phyloP scores from a whole-genome alignment of 371 early-diverging fungal genomes.

The Circinella minor region DNA sequence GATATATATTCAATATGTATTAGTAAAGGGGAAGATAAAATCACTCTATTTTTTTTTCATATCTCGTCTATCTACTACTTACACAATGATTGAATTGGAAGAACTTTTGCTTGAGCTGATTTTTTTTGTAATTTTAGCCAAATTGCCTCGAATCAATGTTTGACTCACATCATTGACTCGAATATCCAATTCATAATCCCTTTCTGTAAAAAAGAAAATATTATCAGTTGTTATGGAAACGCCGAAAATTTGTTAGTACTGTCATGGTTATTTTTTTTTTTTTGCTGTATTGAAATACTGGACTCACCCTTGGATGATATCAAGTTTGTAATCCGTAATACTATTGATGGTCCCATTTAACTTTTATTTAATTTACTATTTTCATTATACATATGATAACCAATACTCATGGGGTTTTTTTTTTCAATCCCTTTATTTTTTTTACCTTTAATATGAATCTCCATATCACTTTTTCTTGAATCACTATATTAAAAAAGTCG shows the following conservation, averaged over 20 bases:
- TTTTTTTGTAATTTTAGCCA: constrained; percentile 12
- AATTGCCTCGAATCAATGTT: constrained; percentile 13
- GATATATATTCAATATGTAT: too few species aligned
- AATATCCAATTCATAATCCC: constrained; percentile 17
- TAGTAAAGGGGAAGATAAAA: too few species aligned
- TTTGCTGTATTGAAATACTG: background rate
- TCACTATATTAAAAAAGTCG: background rate
- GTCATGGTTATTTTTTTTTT: background rate
- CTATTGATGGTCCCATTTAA: constrained; percentile 3
- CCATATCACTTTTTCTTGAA: background rate
- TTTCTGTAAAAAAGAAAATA: background rate
- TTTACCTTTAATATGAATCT: constrained; percentile 1
- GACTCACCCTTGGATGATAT: constrained; percentile 21
- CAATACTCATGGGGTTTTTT: background rate
- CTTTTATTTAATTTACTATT: too few species aligned
- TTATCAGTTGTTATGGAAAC: too few species aligned
- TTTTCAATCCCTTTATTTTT: background rate
- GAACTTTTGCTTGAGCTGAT: constrained; percentile 9
- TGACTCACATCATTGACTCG: constrained; percentile 20
- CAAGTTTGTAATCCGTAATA: constrained; percentile 21
- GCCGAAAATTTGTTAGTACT: background rate
- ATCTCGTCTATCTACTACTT: background rate
- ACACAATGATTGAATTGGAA: background rate
- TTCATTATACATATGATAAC: background rate
- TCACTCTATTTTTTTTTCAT: too few species aligned